Percentiles rank a stretch among this genome's conserved stretches.
These are phyloP conservation scores for Graphilbum ipis-grandicollis DNA, from an alignment of 2,329 filamentous ascomycete genomes.

Conservation along the genomic window DNA sequence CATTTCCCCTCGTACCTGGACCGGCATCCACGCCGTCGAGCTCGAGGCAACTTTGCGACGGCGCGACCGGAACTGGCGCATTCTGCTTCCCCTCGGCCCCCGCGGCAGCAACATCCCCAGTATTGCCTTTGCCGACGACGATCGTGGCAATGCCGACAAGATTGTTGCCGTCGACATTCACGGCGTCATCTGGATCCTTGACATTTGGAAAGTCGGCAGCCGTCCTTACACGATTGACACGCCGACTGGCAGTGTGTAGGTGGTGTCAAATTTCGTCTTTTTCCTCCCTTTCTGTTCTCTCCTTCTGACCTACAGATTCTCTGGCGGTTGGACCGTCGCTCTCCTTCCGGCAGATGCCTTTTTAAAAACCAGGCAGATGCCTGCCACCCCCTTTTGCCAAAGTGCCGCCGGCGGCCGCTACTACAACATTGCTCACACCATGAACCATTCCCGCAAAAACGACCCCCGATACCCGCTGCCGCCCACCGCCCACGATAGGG, in stretches of 20 bases:
- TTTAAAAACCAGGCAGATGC: background rate
- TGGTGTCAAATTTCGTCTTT: background rate
- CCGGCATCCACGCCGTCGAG: slow-evolving; percentile 7
- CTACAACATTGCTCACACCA: background rate
- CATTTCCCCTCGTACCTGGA: slow-evolving; percentile 9
- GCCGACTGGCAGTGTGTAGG: slow-evolving; percentile 10
- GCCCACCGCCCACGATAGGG: background rate
- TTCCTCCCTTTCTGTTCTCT: background rate
- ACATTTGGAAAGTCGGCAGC: slow-evolving; percentile 29
- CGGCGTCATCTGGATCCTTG: slow-evolving; percentile 29
- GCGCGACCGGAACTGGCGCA: slow-evolving; percentile 30
- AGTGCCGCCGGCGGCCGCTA: background rate
- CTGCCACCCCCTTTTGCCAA: background rate
- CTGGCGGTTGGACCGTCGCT: background rate
- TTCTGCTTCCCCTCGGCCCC: slow-evolving; percentile 24
- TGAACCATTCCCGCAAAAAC: background rate
- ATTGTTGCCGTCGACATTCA: slow-evolving; percentile 33
- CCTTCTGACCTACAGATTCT: background rate
- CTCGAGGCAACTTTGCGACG: slow-evolving; percentile 19
- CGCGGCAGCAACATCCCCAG: slow-evolving; percentile 32
- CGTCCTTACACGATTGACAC: slow-evolving; percentile 2
- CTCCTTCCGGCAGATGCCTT: background rate
- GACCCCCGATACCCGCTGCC: slow-evolving; percentile 1
- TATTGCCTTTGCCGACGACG: slow-evolving; percentile 30
- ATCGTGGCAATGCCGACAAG: slow-evolving; percentile 28